phyloP scores from a whole-genome alignment of 345 rosid genomes.

The Noccaea caerulescens region DNA sequence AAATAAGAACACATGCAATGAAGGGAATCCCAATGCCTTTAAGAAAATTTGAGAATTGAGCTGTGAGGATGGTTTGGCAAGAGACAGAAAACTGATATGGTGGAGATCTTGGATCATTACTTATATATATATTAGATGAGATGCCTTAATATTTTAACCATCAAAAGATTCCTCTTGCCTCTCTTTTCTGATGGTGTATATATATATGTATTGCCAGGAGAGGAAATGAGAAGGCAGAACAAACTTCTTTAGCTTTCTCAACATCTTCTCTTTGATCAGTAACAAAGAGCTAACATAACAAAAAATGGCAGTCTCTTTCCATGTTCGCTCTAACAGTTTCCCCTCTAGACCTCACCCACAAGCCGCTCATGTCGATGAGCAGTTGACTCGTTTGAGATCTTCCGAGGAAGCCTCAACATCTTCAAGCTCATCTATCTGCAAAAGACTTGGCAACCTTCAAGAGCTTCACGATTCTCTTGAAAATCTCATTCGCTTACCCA shows the following conservation, averaged over 20 bases:
- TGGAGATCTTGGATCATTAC: constrained; percentile 1
- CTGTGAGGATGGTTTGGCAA: constrained; percentile 14
- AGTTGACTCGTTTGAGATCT: constrained; percentile 45
- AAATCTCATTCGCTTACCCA: constrained; percentile 42
- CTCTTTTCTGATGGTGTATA: constrained; percentile 21
- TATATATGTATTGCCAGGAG: constrained; percentile 7
- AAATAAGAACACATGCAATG: constrained; percentile 20
- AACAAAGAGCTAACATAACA: constrained; percentile 3
- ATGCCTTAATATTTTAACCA: constrained; percentile 10
- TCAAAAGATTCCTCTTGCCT: background rate
- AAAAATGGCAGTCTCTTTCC: constrained; percentile 35
- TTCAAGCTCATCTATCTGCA: constrained; percentile 37
- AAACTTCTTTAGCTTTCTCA: constrained; percentile 25
- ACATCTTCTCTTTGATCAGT: background rate
- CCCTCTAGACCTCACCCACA: constrained; percentile 44
- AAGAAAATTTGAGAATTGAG: constrained; percentile 7
- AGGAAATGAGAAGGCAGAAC: constrained; percentile 33
- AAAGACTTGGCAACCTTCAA: constrained; percentile 38
- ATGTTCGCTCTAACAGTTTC: constrained; percentile 46
- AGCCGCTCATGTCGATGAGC: constrained; percentile 35
- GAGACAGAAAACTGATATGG: background rate
- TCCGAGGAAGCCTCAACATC: constrained; percentile 43
- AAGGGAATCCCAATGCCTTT: constrained; percentile 19
- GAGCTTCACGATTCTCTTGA: constrained; percentile 44
- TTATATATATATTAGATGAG: constrained; percentile 14